These are phyloP conservation scores for Solanum chiquidenum DNA, from an alignment of 257 asterid genomes.

Conservation along the genomic window DNA sequence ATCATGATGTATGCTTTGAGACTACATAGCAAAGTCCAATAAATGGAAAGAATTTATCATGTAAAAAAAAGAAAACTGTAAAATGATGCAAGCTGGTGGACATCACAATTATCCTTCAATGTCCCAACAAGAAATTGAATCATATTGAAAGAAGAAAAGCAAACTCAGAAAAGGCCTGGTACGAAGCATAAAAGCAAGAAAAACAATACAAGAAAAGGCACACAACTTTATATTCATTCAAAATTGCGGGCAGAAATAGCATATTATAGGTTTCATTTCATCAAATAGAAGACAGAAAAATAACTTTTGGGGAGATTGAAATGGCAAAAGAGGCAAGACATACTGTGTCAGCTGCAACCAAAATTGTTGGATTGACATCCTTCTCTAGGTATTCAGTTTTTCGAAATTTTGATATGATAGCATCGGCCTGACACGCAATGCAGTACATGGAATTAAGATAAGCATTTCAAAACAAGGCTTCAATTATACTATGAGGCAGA, in stretches of 20 bases:
- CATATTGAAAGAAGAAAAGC: neutral
- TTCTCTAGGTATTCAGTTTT: slow-evolving; percentile 29
- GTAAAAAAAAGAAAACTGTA: neutral
- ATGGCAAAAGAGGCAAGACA: slow-evolving; percentile 22
- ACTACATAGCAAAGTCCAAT: slow-evolving; percentile 5
- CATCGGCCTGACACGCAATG: slow-evolving; percentile 65
- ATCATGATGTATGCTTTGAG: slow-evolving; percentile 3
- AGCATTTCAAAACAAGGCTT: neutral
- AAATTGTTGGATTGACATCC: slow-evolving; percentile 42
- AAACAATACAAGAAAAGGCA: neutral
- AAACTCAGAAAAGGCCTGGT: neutral
- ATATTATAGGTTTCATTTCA: neutral
- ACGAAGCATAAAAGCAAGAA: neutral
- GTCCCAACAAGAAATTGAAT: neutral
- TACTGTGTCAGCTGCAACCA: slow-evolving; percentile 85
- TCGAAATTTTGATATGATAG: slow-evolving; percentile 48
- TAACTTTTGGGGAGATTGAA: neutral
- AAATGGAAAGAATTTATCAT: neutral
- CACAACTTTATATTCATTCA: neutral
- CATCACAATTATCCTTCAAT: neutral
- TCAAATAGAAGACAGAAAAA: neutral
- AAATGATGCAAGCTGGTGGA: neutral
- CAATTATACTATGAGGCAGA: neutral
- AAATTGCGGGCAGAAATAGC: neutral
- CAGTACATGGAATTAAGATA: slow-evolving; percentile 7